Percentiles rank a stretch among this genome's conserved stretches.
Evolutionary conservation across 73 alveolate species (phyloP).

Genomic region (Symbiodinium pilosum): DNA sequence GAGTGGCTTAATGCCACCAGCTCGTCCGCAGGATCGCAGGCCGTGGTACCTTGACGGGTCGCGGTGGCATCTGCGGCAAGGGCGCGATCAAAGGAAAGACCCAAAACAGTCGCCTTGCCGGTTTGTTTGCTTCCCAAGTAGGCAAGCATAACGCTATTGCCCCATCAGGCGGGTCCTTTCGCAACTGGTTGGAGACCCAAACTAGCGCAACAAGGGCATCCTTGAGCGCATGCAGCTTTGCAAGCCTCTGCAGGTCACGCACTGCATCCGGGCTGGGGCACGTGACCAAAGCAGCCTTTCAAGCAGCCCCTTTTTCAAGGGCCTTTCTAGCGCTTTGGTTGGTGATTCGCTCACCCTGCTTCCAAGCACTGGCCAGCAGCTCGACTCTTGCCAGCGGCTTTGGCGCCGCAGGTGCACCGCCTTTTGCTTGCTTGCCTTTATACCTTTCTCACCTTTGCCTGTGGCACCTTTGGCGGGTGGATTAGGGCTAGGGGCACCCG

Average conservation of each 20-base stretch:
- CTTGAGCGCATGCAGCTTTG: no score
- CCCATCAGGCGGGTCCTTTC: no score
- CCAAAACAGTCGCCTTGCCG: not conserved
- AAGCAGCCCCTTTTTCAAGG: not conserved
- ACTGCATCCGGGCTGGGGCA: not conserved
- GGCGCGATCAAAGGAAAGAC: not conserved
- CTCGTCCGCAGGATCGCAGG: not conserved
- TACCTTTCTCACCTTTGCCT: not conserved
- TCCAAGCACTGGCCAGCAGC: not conserved
- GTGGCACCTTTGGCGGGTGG: not conserved
- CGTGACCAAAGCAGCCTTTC: not conserved
- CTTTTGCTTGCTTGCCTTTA: no score
- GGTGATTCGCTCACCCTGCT: not conserved
- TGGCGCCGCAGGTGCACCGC: not conserved
- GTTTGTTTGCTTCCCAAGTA: no score
- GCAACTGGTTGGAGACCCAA: no score
- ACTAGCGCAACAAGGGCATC: no score
- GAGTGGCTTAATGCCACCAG: not conserved
- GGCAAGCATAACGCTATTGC: no score
- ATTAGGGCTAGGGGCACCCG: not conserved
- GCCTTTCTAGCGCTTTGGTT: not conserved
- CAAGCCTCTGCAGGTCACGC: no score
- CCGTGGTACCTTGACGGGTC: not conserved
- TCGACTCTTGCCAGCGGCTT: not conserved
- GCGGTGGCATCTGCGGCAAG: not conserved